Evolutionary conservation across 75 land plant genomes (phyloP).

Genomic region (Gnetum montanum): DNA sequence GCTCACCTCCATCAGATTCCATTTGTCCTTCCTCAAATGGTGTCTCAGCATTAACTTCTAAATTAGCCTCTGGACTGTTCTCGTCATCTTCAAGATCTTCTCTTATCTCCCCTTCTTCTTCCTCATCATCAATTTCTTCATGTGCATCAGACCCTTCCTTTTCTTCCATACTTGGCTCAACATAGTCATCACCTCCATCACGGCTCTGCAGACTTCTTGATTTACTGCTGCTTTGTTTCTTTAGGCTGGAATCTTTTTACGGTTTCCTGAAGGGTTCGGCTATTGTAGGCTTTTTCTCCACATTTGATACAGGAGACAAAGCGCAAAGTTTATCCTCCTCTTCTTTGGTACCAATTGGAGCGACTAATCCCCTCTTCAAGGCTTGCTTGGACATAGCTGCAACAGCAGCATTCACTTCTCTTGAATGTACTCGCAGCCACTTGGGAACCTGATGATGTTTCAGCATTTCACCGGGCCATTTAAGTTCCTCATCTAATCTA

Average conservation of each 20-base stretch:
- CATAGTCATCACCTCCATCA: slow-evolving; percentile 53
- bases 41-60: slow-evolving; percentile 16
- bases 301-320: slow-evolving; percentile 17
- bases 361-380: slow-evolving; percentile 39
- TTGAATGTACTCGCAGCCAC: slow-evolving; percentile 84
- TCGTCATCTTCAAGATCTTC: slow-evolving; percentile 76
- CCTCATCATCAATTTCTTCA: slow-evolving; percentile 36
- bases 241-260: too few relatives aligned
- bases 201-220: slow-evolving; percentile 22
- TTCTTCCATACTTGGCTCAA: slow-evolving; percentile 58
- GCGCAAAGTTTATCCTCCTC: slow-evolving; percentile 39
- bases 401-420: slow-evolving; percentile 75
- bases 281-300: slow-evolving; percentile 21
- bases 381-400: slow-evolving; percentile 76
- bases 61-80: slow-evolving; percentile 21
- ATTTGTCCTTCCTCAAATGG: slow-evolving; percentile 48
- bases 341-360: slow-evolving; percentile 34
- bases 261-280: too few relatives aligned
- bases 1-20: slow-evolving; percentile 24
- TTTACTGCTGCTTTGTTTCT: slow-evolving; percentile 19
- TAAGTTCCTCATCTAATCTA: slow-evolving; percentile 95
- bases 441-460: slow-evolving; percentile 73
- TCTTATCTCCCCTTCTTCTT: slow-evolving; percentile 55
- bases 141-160: slow-evolving; percentile 38
- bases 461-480: slow-evolving; percentile 86